Evolutionary conservation across 2,329 filamentous ascomycete species (phyloP).

Genomic region (Colletotrichum kahawae): DNA sequence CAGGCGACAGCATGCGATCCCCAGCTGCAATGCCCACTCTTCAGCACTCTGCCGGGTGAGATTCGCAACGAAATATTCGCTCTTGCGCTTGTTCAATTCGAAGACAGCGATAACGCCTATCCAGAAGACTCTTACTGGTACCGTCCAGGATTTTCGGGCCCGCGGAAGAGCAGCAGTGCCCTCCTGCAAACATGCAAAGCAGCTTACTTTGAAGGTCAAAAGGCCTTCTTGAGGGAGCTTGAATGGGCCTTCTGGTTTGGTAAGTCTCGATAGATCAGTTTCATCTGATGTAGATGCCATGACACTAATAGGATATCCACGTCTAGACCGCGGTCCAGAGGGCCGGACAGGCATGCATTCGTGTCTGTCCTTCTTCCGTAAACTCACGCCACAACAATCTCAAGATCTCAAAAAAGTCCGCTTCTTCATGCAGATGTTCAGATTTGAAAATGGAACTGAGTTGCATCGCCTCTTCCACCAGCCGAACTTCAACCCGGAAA

Average conservation of each 20-base stretch:
- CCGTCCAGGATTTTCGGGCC: constrained; percentile 45
- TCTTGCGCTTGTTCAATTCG: constrained; percentile 41
- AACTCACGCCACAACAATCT: constrained; percentile 26
- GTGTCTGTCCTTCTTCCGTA: neutral
- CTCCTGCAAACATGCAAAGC: constrained; percentile 47
- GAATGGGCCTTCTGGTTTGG: constrained; percentile 17
- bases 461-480: constrained; percentile 31
- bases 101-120: constrained; percentile 35
- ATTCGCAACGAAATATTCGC: constrained; percentile 53
- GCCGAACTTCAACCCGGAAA: constrained; percentile 35
- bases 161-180: constrained; percentile 36
- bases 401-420: constrained; percentile 28
- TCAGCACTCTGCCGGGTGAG: constrained; percentile 49
- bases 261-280: neutral
- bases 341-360: neutral
- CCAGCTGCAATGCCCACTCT: constrained; percentile 30
- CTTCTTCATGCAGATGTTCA: constrained; percentile 48
- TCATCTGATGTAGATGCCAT: accelerated
- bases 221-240: constrained; percentile 4
- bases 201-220: neutral
- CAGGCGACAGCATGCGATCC: neutral
- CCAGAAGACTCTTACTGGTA: constrained; percentile 37
- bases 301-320: accelerated
- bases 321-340: neutral
- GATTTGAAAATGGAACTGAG: constrained; percentile 32